These are phyloP conservation scores for Penicillium canariense DNA, from an alignment of 495 filamentous ascomycete genomes.

Conservation along the genomic window DNA sequence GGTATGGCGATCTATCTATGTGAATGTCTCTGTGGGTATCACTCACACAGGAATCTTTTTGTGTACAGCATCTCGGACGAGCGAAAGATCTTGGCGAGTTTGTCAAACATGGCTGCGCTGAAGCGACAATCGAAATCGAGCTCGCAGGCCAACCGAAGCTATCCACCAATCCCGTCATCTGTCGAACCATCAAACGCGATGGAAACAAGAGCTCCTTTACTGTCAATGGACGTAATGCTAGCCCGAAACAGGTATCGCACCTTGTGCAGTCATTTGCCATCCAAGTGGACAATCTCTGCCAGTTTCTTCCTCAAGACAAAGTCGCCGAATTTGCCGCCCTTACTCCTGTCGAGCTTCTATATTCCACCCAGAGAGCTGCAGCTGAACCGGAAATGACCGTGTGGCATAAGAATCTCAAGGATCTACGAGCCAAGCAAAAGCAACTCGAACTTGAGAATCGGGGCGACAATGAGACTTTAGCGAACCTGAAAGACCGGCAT, in stretches of 20 bases:
- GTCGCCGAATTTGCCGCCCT: constrained; percentile 91
- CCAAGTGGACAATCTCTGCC: constrained; percentile 96
- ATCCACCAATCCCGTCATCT: constrained; percentile 65
- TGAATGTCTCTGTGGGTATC: not conserved
- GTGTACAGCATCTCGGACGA: constrained; percentile 70
- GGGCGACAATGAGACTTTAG: constrained; percentile 58
- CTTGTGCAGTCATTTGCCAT: constrained; percentile 72
- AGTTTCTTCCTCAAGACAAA: constrained; percentile 95
- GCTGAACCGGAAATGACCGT: constrained; percentile 74
- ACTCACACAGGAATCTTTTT: not conserved
- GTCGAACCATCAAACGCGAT: constrained; percentile 72
- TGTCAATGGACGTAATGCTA: constrained; percentile 59
- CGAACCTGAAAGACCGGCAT: constrained; percentile 69
- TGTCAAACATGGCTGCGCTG: constrained; percentile 81
- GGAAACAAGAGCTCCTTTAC: constrained; percentile 75
- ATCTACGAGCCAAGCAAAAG: constrained; percentile 66
- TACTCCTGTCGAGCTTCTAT: constrained; percentile 78
- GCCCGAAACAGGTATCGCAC: constrained; percentile 57
- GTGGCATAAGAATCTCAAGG: constrained; percentile 75
- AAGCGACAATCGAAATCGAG: constrained; percentile 86
- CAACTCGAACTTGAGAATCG: constrained; percentile 56
- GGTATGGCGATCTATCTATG: constrained; percentile 36
- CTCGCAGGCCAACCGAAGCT: constrained; percentile 56
- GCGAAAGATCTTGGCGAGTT: constrained; percentile 85
- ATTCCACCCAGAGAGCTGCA: constrained; percentile 82